Evolutionary conservation across 192 early-diverging fungal species (phyloP), one percentile per base, ranked within the genome.

Genomic region (Dimargaris xerosporica): DNA sequence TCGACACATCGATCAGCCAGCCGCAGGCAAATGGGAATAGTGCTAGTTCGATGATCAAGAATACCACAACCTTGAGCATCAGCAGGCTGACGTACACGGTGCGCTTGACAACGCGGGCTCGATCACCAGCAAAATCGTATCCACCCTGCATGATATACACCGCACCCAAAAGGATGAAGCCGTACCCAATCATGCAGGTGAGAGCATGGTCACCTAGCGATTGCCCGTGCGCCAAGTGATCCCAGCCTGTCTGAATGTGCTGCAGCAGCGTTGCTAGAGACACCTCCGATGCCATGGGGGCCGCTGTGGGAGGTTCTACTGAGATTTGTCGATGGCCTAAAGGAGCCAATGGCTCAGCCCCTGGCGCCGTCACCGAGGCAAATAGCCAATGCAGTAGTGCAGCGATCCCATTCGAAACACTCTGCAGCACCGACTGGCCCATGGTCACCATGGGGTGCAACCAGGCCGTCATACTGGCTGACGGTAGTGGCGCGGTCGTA

Each of bases 11-110:
- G 45, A 99, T 69, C 50, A 94, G 75, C 46, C 90, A 67, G 9
- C 96, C 96, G 65, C 92, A 97, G 47, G 87, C 76, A 3, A 85
- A 71, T 6, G 96, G 96, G 68, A 97, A 96, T 51, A 84, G 61
- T 17, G 83, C 74, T 26, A 99, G 82, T 73, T 99, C 96, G 44
- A 95, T 82, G 3, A 77, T 69, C 29, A 97, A 79, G 68, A 99
- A 95, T 62, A 91, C 85, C 0, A 83, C 69, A 16, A 99, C 76
- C 73, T 85, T 79, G 64, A 68, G 63, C 74, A 75, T 77, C 12
- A 66, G 54, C 44, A 74, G 46, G 3, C 67, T 41, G 59, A 65
- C 64, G 5, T 66, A 67, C 29, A 80, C 75, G 64, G 61, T 45
- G 31, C 44, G 51, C 34, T 70, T 77, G 39, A 66, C 26, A 15